phyloP scores from a whole-genome alignment of 1,284 basidiomycete genomes.

The Naganishia sp. region DNA sequence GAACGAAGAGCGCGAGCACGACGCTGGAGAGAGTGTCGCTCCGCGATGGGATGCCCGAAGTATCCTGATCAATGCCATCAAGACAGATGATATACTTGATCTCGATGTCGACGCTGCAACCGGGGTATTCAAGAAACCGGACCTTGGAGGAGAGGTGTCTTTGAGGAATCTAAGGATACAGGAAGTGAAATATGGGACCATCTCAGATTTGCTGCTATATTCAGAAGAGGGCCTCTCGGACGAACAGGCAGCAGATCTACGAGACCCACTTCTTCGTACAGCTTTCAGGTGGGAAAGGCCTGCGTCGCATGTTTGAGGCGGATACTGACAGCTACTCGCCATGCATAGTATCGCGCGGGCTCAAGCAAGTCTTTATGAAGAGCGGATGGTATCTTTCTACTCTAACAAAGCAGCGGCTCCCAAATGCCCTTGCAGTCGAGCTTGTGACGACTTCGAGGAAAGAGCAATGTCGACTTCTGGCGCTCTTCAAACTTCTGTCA shows the following conservation, averaged over 20 bases:
- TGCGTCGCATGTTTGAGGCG: neutral
- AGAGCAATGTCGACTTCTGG: neutral
- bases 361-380: conserved; percentile 49
- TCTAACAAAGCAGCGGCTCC: conserved; percentile 28
- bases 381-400: conserved; percentile 48
- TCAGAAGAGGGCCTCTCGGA: conserved; percentile 59
- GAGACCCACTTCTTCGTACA: conserved; percentile 6
- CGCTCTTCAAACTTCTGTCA: neutral
- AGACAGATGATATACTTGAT: conserved; percentile 51
- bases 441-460: conserved; percentile 27
- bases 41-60: conserved; percentile 4
- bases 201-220: conserved; percentile 87
- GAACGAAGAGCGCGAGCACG: neutral
- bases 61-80: conserved; percentile 50
- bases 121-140: conserved; percentile 42
- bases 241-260: conserved; percentile 1
- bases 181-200: conserved; percentile 75
- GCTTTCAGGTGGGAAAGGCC: conserved; percentile 6
- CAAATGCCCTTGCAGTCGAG: neutral
- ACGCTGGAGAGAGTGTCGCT: neutral
- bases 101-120: conserved; percentile 31
- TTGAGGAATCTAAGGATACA: conserved; percentile 54
- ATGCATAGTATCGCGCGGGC: conserved; percentile 45
- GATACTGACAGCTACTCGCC: neutral
- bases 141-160: conserved; percentile 51